These are phyloP conservation scores for Fusarium temperatum DNA, from an alignment of 2,329 filamentous ascomycete genomes.

Conservation along the genomic window DNA sequence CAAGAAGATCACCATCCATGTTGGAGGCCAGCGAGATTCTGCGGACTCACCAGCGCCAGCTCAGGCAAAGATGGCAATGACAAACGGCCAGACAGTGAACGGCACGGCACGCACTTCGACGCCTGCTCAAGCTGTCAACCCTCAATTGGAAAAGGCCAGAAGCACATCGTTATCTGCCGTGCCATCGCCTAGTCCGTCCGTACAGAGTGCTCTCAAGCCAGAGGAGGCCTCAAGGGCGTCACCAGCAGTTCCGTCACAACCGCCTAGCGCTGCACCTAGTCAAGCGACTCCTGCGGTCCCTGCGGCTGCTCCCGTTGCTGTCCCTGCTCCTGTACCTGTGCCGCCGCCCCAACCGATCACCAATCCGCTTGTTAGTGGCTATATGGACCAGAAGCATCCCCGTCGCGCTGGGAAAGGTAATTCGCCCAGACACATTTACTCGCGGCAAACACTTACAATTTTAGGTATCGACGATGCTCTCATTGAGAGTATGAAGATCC, in stretches of 20 bases:
- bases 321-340: conserved; percentile 28
- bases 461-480: conserved; percentile 68
- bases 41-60: conserved; percentile 59
- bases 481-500: conserved; percentile 71
- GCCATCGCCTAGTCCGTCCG: conserved; percentile 58
- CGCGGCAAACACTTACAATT: conserved; percentile 33
- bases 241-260: conserved; percentile 35
- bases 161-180: conserved; percentile 52
- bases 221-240: conserved; percentile 46
- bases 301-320: neutral
- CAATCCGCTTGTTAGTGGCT: conserved; percentile 44
- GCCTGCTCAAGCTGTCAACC: conserved; percentile 23
- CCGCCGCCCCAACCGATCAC: conserved; percentile 38
- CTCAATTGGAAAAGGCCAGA: conserved; percentile 50
- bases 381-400: conserved; percentile 49
- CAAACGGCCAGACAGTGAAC: conserved; percentile 38
- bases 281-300: conserved; percentile 19
- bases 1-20: conserved; percentile 77
- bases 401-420: conserved; percentile 57
- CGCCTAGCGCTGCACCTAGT: conserved; percentile 22
- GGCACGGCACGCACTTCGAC: conserved; percentile 29
- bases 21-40: conserved; percentile 67
- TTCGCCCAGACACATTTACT: neutral
- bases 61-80: conserved; percentile 33
- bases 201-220: conserved; percentile 46